phyloP scores from a whole-genome alignment of 2,329 filamentous ascomycete species.

The Fusarium sp. region DNA sequence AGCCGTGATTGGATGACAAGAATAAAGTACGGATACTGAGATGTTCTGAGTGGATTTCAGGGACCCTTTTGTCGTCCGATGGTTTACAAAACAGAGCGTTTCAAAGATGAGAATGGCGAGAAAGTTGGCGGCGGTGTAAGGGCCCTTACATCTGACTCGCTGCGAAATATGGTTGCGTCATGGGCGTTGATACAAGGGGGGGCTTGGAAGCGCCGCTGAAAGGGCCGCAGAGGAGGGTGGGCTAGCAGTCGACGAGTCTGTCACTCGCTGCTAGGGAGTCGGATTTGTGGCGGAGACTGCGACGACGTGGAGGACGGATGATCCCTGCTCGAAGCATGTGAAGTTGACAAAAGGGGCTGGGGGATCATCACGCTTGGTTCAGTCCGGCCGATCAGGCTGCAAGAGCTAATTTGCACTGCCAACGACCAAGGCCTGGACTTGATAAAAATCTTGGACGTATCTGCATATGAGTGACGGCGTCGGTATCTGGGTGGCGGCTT shows the following conservation, averaged over 20 bases:
- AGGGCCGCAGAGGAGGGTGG: background rate
- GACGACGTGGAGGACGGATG: conserved; percentile 19
- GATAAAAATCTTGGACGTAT: background rate
- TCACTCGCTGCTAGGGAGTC: conserved; percentile 26
- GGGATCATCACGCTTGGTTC: conserved; percentile 1
- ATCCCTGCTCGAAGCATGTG: conserved; percentile 42
- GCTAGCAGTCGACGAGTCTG: background rate
- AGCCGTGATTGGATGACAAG: conserved; percentile 27
- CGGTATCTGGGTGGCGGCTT: background rate
- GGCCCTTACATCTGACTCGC: conserved; percentile 24
- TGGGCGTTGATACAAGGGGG: conserved; percentile 20
- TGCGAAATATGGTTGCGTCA: conserved; percentile 38
- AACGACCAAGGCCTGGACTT: conserved; percentile 11
- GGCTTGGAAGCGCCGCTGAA: conserved; percentile 7
- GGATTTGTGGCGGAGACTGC: conserved; percentile 37
- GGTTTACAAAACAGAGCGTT: conserved; percentile 18
- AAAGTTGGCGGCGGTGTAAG: conserved; percentile 21
- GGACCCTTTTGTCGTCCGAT: conserved; percentile 19
- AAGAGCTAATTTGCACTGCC: conserved; percentile 23
- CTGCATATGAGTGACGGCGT: conserved; percentile 1
- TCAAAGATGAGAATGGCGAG: conserved; percentile 6
- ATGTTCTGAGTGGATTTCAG: conserved; percentile 4
- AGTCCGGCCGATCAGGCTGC: conserved; percentile 9
- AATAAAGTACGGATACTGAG: background rate
- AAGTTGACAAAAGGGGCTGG: conserved; percentile 27